Conservation (phyloP, 805 yeast genomes). For the Helenozyma rhizophorensis region DNA sequence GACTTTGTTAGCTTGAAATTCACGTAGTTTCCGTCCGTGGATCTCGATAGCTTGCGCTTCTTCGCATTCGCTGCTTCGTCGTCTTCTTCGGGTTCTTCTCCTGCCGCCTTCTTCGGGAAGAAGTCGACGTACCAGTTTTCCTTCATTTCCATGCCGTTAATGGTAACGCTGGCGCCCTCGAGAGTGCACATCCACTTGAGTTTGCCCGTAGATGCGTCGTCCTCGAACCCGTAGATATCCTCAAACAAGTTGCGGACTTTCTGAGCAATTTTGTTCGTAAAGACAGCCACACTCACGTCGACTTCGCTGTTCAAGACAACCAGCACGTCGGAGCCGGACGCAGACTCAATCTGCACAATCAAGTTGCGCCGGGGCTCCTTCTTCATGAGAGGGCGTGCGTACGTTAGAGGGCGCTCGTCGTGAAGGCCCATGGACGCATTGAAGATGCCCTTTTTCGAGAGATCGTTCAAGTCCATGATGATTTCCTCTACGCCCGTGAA, state of each 20-base stretch:
- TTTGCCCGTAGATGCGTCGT: constrained; percentile 14
- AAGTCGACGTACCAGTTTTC: constrained; percentile 31
- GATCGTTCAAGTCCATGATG: constrained; percentile 43
- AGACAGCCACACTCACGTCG: constrained; percentile 21
- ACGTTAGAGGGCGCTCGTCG: constrained; percentile 22
- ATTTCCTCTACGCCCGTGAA: constrained; percentile 53
- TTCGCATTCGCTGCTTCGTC: constrained; percentile 1
- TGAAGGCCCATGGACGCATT: constrained; percentile 15
- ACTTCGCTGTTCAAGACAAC: constrained; percentile 27
- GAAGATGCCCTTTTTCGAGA: constrained; percentile 35
- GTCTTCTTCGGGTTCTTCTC: constrained; percentile 2
- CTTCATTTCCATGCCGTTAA: constrained; percentile 34
- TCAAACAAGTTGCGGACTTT: constrained; percentile 24
- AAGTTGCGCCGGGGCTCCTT: constrained; percentile 30
- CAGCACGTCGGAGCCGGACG: constrained; percentile 24
- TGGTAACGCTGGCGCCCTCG: constrained; percentile 25
- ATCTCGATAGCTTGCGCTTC: constrained; percentile 9
- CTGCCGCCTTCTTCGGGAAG: no score
- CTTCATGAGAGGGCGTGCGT: constrained; percentile 29
- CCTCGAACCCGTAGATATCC: no score
- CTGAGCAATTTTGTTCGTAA: constrained; percentile 20
- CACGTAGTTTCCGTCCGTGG: constrained; percentile 33
- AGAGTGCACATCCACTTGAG: constrained; percentile 24
- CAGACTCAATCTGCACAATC: constrained; percentile 28
- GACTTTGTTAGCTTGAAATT: constrained; percentile 40